A percentile compares a stretch with the other conserved stretches of the same genome.
These are phyloP conservation scores for Astrephomene gubernaculifera DNA, from an alignment of 139 green algal genomes.

Conservation along the genomic window DNA sequence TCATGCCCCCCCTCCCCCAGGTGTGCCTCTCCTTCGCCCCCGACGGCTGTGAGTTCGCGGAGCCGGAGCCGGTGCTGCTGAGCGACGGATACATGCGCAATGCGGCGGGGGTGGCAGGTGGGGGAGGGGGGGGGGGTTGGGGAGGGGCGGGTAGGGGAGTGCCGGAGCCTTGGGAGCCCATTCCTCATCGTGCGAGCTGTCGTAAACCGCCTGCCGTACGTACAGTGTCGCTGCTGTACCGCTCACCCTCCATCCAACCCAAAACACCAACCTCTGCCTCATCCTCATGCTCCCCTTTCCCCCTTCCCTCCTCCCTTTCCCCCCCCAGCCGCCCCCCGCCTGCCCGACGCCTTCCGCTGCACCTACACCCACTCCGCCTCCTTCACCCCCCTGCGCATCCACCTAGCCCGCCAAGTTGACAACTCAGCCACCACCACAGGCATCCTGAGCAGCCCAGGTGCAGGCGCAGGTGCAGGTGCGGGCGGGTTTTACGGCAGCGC, in stretches of 20 bases:
- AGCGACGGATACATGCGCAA: conserved; percentile 53
- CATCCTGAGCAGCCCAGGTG: background rate
- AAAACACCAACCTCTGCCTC: background rate
- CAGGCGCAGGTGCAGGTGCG: background rate
- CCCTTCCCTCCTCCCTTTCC: background rate
- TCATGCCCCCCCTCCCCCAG: conserved; percentile 20
- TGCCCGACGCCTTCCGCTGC: conserved; percentile 77
- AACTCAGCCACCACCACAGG: conserved; percentile 33
- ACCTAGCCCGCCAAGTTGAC: conserved; percentile 65
- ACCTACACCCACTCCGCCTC: conserved; percentile 57
- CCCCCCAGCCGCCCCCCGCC: conserved; percentile 20
- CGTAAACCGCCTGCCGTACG: too few relatives aligned
- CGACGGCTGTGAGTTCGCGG: conserved; percentile 80
- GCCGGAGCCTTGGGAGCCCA: background rate
- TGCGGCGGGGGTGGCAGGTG: conserved; percentile 43
- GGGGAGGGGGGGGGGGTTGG: background rate
- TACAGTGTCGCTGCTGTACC: background rate
- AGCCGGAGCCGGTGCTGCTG: conserved; percentile 71
- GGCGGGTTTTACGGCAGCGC: too few relatives aligned
- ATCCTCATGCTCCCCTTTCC: background rate
- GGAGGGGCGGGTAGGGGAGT: background rate
- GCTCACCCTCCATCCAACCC: background rate
- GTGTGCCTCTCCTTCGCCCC: conserved; percentile 75
- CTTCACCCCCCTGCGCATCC: conserved; percentile 62
- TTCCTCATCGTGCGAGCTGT: too few relatives aligned